Percentiles rank a stretch among this genome's conserved stretches.
Evolutionary conservation across 768 basidiomycete genomes (phyloP).

Genomic region (Coprinellus aureogranulatus): DNA sequence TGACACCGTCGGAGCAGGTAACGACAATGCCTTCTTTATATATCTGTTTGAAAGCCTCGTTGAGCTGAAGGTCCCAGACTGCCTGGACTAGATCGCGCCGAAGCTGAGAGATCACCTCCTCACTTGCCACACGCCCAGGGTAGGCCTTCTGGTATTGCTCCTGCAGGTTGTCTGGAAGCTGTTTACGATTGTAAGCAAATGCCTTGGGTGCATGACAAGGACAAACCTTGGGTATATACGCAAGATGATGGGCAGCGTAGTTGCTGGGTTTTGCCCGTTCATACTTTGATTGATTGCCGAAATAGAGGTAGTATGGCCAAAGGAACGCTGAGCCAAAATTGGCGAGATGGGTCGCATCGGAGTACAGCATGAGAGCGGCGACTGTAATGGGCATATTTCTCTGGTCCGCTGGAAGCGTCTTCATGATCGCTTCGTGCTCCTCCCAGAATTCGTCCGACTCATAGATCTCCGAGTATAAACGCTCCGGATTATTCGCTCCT

Average conservation of each 20-base stretch:
- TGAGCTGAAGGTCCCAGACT: constrained; percentile 25
- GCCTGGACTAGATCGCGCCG: constrained; percentile 23
- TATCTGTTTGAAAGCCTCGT: constrained; percentile 29
- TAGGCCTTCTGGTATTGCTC: constrained; percentile 9
- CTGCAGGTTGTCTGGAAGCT: constrained; percentile 13
- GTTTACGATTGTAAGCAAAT: neutral
- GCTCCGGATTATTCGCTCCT: too few species aligned
- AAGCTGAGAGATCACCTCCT: constrained; percentile 3
- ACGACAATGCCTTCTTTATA: constrained; percentile 32
- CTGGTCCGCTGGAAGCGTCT: too few species aligned
- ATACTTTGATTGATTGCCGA: constrained; percentile 42
- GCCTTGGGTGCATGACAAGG: neutral
- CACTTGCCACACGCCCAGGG: neutral
- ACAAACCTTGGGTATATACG: constrained; percentile 36
- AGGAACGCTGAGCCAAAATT: constrained; percentile 29
- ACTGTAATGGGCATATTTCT: constrained; percentile 15
- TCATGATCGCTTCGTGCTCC: too few species aligned
- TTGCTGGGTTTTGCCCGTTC: constrained; percentile 20
- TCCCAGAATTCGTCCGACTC: too few species aligned
- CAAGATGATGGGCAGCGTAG: constrained; percentile 33
- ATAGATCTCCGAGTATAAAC: too few species aligned
- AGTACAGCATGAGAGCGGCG: constrained; percentile 26
- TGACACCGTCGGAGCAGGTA: constrained; percentile 27
- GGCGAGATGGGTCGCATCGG: constrained; percentile 31
- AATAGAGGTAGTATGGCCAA: constrained; percentile 31